These are phyloP conservation scores for Zopfia rhizophila DNA, from an alignment of 2,329 filamentous ascomycete genomes.

Conservation along the genomic window DNA sequence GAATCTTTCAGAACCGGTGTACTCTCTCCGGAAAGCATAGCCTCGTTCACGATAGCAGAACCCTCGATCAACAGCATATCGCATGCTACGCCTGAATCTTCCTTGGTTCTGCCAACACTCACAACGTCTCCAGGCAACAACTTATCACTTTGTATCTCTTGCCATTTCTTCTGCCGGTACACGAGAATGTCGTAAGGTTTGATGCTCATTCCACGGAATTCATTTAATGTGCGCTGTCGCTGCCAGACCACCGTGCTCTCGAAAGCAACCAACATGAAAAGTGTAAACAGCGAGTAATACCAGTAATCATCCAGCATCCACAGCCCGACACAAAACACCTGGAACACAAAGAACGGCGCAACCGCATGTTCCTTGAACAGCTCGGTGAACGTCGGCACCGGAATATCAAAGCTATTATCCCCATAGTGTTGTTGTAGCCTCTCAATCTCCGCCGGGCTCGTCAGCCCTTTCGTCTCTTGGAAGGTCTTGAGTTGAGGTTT, in stretches of 20 bases:
- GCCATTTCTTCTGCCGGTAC: slow-evolving; percentile 87
- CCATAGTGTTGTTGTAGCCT: slow-evolving; percentile 93
- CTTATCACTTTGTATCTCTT: slow-evolving; percentile 87
- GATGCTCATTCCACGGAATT: slow-evolving; percentile 99
- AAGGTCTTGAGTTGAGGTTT: slow-evolving; percentile 82
- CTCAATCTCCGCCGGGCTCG: slow-evolving; percentile 77
- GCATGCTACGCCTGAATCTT: slow-evolving; percentile 95
- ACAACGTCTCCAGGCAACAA: slow-evolving; percentile 93
- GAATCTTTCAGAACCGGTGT: slow-evolving; percentile 97
- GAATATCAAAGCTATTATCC: slow-evolving; percentile 95
- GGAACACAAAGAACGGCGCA: slow-evolving; percentile 98
- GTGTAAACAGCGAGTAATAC: slow-evolving; percentile 99
- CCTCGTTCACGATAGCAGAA: slow-evolving; percentile 97
- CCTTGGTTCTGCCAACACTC: slow-evolving; percentile 92
- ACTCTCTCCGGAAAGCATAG: slow-evolving; percentile 98
- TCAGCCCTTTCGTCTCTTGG: slow-evolving; percentile 81
- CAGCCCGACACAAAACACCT: slow-evolving; percentile 96
- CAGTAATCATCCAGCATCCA: slow-evolving; percentile 99
- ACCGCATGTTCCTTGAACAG: slow-evolving; percentile 98
- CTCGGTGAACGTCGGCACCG: slow-evolving; percentile 93
- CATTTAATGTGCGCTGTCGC: slow-evolving; percentile 90
- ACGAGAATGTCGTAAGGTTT: slow-evolving; percentile 97
- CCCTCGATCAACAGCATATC: slow-evolving; percentile 97
- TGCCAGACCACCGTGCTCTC: slow-evolving; percentile 99
- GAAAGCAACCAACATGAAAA: slow-evolving; percentile 97